These are phyloP conservation scores for Peterozyma xylosa DNA, from an alignment of 805 yeast species.

Conservation along the genomic window DNA sequence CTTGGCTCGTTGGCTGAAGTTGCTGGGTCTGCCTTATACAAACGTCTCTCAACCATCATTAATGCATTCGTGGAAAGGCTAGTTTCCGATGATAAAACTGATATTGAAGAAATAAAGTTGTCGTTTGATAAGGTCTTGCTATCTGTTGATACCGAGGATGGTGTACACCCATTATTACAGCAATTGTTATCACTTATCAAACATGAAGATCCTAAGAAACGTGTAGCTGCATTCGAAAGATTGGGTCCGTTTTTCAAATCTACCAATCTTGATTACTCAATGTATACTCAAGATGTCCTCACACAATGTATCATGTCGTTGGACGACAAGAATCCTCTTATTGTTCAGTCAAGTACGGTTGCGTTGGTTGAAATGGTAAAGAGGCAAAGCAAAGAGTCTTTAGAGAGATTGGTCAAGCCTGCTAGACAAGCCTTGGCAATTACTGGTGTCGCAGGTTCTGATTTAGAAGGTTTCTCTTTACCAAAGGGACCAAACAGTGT, in stretches of 20 bases:
- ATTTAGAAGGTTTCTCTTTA: constrained; percentile 64
- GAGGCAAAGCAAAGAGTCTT: constrained; percentile 64
- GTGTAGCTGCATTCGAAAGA: constrained; percentile 57
- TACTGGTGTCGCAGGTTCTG: constrained; percentile 56
- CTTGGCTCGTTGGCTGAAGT: constrained; percentile 82
- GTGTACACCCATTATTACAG: constrained; percentile 78
- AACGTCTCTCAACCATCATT: constrained; percentile 65
- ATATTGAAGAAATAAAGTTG: constrained; percentile 35
- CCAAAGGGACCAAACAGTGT: constrained; percentile 84
- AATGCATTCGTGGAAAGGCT: constrained; percentile 63
- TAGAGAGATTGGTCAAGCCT: constrained; percentile 77
- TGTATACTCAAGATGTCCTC: constrained; percentile 71
- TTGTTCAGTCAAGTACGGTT: constrained; percentile 59
- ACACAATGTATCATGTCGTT: constrained; percentile 61
- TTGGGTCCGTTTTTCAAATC: constrained; percentile 64
- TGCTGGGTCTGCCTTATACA: constrained; percentile 77
- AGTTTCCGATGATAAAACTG: constrained; percentile 25
- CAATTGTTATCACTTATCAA: constrained; percentile 71
- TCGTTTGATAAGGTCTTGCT: constrained; percentile 66
- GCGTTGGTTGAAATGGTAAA: constrained; percentile 62
- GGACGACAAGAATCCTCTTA: constrained; percentile 57
- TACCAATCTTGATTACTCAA: constrained; percentile 60
- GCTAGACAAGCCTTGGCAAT: constrained; percentile 64
- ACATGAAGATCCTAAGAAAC: constrained; percentile 60
- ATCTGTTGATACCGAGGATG: constrained; percentile 70